Evolutionary conservation across 805 yeast genomes (phyloP).

Genomic region (Hanseniaspora pseudoguilliermondii): DNA sequence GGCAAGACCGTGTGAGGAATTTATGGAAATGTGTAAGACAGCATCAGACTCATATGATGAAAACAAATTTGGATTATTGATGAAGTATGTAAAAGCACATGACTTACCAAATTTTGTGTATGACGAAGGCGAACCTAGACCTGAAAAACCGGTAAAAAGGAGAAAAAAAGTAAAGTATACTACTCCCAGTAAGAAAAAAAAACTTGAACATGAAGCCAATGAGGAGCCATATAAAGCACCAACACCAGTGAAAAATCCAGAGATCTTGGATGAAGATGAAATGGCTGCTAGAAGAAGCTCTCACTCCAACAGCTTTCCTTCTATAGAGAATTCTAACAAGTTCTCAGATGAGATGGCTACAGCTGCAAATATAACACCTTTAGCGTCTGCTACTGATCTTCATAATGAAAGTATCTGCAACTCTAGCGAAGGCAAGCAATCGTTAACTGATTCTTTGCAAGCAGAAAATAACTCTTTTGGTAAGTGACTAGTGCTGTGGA

Average conservation of each 20-base stretch:
- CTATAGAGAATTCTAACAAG: constrained; percentile 1
- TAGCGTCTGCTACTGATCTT: constrained; percentile 7
- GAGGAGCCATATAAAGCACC: constrained; percentile 16
- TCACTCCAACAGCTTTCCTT: neutral
- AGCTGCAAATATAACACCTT: neutral
- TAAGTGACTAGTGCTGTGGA: neutral
- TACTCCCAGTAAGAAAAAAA: constrained; percentile 26
- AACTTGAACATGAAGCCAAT: constrained; percentile 17
- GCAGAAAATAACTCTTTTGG: neutral
- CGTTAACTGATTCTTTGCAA: constrained; percentile 12
- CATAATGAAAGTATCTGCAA: constrained; percentile 1
- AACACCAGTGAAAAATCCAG: neutral
- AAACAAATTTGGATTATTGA: constrained; percentile 41
- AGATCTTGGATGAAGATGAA: neutral
- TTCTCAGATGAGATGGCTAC: constrained; percentile 1
- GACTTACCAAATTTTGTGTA: constrained; percentile 81
- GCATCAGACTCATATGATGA: constrained; percentile 57
- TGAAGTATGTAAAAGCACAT: constrained; percentile 61
- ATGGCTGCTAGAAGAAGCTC: constrained; percentile 1
- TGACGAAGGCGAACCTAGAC: constrained; percentile 64
- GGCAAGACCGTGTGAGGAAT: constrained; percentile 82
- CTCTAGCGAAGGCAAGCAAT: constrained; percentile 7
- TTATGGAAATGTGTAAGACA: constrained; percentile 63
- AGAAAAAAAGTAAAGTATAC: constrained; percentile 29
- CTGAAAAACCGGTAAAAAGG: constrained; percentile 44